Evolutionary conservation across 2,329 filamentous ascomycete species (phyloP).

Genomic region (Gaeumannomyces tritici): DNA sequence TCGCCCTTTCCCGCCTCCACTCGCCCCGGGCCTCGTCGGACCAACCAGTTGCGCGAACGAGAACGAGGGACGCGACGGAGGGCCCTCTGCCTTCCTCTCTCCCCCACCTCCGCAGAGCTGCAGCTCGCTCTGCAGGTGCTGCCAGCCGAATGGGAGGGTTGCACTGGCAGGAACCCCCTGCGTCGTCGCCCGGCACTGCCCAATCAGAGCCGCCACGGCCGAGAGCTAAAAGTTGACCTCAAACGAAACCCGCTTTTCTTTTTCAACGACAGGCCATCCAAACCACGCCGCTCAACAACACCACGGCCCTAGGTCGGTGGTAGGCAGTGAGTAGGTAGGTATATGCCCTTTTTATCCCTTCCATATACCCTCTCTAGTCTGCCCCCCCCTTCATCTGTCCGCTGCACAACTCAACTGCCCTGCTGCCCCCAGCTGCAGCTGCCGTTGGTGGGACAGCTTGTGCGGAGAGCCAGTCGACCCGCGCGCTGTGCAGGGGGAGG

Average conservation of each 20-base stretch:
- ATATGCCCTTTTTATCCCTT: not conserved
- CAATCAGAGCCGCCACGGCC: constrained; percentile 8
- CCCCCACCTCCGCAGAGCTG: not conserved
- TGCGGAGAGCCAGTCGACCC: not conserved
- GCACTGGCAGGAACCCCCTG: not conserved
- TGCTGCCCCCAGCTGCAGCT: too few relatives aligned
- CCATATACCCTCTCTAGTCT: not conserved
- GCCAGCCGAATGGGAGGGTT: not conserved
- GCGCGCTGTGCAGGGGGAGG: not conserved
- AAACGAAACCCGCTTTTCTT: constrained; percentile 19
- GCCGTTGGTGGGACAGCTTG: not conserved
- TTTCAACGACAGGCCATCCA: not conserved
- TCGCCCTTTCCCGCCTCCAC: constrained; percentile 11
- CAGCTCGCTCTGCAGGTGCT: not conserved
- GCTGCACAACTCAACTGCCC: not conserved
- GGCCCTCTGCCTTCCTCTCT: too few relatives aligned
- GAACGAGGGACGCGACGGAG: too few relatives aligned
- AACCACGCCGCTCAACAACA: not conserved
- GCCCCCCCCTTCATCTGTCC: not conserved
- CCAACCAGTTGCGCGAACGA: too few relatives aligned
- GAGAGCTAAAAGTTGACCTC: constrained; percentile 28
- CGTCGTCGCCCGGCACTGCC: constrained; percentile 1
- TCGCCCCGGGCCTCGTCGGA: constrained; percentile 1
- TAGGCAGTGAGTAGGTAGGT: too few relatives aligned
- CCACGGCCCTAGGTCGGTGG: too few relatives aligned